Evolutionary conservation across 1,139 yeast species (phyloP), one percentile per base, ranked within the genome.

Genomic region (Eremothecium gossypii): DNA sequence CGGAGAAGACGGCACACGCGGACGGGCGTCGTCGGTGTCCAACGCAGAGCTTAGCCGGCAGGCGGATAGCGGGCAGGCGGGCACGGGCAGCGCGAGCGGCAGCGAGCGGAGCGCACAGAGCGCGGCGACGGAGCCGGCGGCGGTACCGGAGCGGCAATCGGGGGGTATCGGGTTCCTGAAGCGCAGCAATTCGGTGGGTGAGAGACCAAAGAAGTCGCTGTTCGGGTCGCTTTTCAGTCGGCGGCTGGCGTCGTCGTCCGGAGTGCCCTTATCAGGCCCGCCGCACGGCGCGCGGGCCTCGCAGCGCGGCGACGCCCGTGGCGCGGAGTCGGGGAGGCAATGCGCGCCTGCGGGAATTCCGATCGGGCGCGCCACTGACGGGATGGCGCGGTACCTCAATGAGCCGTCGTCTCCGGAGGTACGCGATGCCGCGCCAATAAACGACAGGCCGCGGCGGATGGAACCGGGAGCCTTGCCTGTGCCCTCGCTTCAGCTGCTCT

Each of bases 401-500:
- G 53, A 53, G 31, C 54, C 55, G 13, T 47, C 46, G 13, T 52
- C 58, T 2, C 50, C 57, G 8, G 53, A 49, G 29, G 49, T 46
- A 13, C 43, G 43, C 39, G 53, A 51, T 9, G 45, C 43, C 35
- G 51, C 51, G 3, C 55, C 56, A 7, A 44, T 45, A 35, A 43
- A 52, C 40, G 41, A 43, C 7, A 53, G 51, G 31, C 47, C 13
- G 63, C 73, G 6, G 57, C 74, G n/a, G n/a, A n/a, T 17, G 23
- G 45, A 76, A 75, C 55, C 73, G 65, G 53, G 74, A 74, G 51
- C 70, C 69, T 12, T 63, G 65, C 48, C 61, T 70, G 44, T 54
- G 7, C 5, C 13, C 3, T 12, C 31, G 11, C 5, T 29, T 3
- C 31, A 29, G 31, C 31, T 4, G 7, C 11, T 29, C 3, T 29